Percentiles rank a stretch among this genome's conserved stretches.
Evolutionary conservation across 371 early-diverging fungal species (phyloP).

Genomic region (Parasitella parasitica): DNA sequence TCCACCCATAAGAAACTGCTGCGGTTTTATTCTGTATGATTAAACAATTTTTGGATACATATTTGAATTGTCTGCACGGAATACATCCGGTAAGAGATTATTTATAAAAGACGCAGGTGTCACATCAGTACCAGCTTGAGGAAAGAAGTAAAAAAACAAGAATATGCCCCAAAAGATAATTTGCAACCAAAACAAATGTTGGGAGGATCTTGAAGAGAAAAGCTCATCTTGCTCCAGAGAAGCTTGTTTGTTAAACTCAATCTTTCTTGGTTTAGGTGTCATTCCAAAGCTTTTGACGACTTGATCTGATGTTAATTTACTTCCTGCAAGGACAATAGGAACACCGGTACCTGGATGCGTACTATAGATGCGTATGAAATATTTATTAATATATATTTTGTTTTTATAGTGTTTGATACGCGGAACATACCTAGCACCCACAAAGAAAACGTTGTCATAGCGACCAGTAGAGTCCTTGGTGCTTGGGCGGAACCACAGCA

Average conservation of each 20-base stretch:
- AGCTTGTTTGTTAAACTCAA: background rate
- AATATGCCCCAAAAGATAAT: background rate
- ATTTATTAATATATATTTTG: background rate
- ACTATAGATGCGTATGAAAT: too few relatives aligned
- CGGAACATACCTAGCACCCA: constrained; percentile 51
- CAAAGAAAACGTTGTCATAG: constrained; percentile 63
- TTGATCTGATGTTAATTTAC: constrained; percentile 54
- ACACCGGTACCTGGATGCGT: constrained; percentile 74
- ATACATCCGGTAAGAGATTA: background rate
- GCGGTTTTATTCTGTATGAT: too few relatives aligned
- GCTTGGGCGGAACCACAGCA: constrained; percentile 60
- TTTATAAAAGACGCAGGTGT: constrained; percentile 47
- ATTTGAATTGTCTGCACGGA: background rate
- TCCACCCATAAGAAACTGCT: too few relatives aligned
- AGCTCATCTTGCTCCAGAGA: background rate
- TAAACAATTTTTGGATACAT: too few relatives aligned
- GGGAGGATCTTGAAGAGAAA: background rate
- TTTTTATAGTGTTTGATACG: too few relatives aligned
- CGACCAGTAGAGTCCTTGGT: constrained; percentile 54
- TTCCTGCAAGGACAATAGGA: constrained; percentile 63
- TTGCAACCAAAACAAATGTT: background rate
- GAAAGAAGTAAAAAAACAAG: constrained; percentile 12
- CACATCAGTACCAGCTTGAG: background rate
- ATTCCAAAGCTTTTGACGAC: constrained; percentile 38
- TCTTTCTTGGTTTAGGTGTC: constrained; percentile 20